Evolutionary conservation across 2,329 filamentous ascomycete genomes (phyloP).

Genomic region (Fusarium heterosporum): DNA sequence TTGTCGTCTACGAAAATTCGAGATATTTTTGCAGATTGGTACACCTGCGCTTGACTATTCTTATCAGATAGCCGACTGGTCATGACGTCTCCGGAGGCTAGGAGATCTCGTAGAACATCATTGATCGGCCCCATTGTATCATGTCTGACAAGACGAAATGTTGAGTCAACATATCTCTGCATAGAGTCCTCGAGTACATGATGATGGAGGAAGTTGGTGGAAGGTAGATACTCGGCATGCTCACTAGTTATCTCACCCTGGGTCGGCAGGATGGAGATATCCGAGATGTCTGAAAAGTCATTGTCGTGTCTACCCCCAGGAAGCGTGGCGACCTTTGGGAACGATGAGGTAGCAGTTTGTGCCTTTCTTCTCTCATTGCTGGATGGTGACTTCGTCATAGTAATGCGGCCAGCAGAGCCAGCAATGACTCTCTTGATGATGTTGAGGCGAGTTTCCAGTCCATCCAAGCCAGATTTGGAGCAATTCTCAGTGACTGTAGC

Average conservation of each 20-base stretch:
- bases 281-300: constrained; percentile 29
- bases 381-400: background rate
- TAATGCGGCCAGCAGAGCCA: background rate
- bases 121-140: constrained; percentile 17
- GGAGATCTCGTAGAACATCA: constrained; percentile 1
- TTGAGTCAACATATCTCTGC: constrained; percentile 15
- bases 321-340: background rate
- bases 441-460: background rate
- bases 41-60: background rate
- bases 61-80: background rate
- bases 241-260: constrained; percentile 1
- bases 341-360: background rate
- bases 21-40: background rate
- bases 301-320: constrained; percentile 34
- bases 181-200: constrained; percentile 14
- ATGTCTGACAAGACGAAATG: constrained; percentile 21
- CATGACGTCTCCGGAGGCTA: background rate
- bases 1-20: background rate
- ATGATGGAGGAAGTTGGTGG: constrained; percentile 7
- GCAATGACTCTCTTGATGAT: constrained; percentile 8
- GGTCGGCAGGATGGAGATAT: constrained; percentile 30
- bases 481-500: background rate
- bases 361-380: background rate
- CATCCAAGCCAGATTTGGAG: background rate
- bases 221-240: constrained; percentile 6